Base-by-base conservation (phyloP, 768 basidiomycete species). In the Tricholoma hemisulphureum region DNA sequence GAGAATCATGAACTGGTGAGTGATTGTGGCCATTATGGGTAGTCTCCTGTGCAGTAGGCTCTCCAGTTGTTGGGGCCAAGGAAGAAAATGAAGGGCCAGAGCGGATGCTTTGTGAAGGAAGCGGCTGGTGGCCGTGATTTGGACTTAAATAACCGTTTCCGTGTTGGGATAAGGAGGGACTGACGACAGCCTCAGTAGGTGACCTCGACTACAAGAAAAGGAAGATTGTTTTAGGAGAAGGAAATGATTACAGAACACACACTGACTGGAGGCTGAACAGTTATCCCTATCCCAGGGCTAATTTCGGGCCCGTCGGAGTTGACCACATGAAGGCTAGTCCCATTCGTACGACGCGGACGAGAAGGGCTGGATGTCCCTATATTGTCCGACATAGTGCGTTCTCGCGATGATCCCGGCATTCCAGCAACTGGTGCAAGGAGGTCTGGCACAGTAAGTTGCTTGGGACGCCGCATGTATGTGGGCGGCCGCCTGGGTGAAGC, bases 241-340 rank as follows among this genome's bases (percentile, higher is more conserved):
- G 1, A 39, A 28, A 21, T 10, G 6, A 8, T 34, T 2, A 39
- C 7, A 49, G 23, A 3, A 32, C 6, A 26, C 6, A 26, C 14
- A 63, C 65, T 16, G 57, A 68, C 67, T 4, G 67, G 65, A 46
- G 65, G 56, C 32, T 59, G 58, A 16, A 68, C 59, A 13, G 54
- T 63, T 43, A 68, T 63, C 16, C 62, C 63, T n/a, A 62, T 49
- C n/a, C 46, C 58, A 50, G 39, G 62, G 54, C 32, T 54, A 29
- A 58, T 35, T 16, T 37, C 58, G 10, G 58, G 35, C 13, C 55
- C 58, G 9, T 57, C 62, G 6, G 21, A 24, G 28, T 49, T 49
- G 46, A 49, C 51, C 26, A 51, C 57, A 10, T 21, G 37, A 48
- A 34, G 53, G 16, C 34, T 43, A 6, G 37, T 31, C 32, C 11